Conservation (phyloP, 2,329 filamentous ascomycete genomes). For the Moelleriella libera region DNA sequence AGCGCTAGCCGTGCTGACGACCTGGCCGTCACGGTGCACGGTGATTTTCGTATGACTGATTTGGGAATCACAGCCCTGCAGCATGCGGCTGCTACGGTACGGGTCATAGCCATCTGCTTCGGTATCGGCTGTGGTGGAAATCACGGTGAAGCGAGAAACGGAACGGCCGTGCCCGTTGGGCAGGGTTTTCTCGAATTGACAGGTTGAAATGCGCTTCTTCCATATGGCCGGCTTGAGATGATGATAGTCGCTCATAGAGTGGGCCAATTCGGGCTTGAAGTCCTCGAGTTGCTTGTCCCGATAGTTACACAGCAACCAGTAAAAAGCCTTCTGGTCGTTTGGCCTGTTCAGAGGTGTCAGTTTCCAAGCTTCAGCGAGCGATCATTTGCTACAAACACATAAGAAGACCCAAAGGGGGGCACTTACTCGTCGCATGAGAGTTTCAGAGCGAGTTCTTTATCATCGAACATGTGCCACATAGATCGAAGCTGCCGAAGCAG, state of each 20-base stretch:
- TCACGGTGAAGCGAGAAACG: conserved; percentile 49
- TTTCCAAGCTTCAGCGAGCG: neutral
- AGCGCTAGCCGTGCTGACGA: conserved; percentile 9
- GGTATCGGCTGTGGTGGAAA: conserved; percentile 43
- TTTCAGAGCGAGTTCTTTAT: conserved; percentile 55
- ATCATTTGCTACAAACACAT: no score
- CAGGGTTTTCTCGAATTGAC: conserved; percentile 37
- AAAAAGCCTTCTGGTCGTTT: conserved; percentile 91
- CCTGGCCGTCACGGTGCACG: conserved; percentile 42
- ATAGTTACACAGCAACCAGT: conserved; percentile 70
- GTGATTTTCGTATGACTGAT: conserved; percentile 53
- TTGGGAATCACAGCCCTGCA: conserved; percentile 26
- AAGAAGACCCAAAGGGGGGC: neutral
- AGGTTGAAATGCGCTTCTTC: conserved; percentile 47
- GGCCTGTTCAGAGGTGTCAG: conserved; percentile 34
- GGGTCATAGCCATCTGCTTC: conserved; percentile 64
- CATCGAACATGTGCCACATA: conserved; percentile 77
- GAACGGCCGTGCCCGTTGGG: conserved; percentile 35
- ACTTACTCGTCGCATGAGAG: conserved; percentile 52
- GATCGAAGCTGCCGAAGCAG: conserved; percentile 76
- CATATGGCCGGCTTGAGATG: conserved; percentile 49
- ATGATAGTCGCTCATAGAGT: conserved; percentile 85
- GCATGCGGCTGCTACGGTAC: conserved; percentile 53
- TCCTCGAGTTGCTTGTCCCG: conserved; percentile 76
- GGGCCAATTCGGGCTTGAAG: conserved; percentile 65